Evolutionary conservation across 2,329 filamentous ascomycete species (phyloP), one percentile per base, ranked within the genome.

Genomic region (Penicillium sp.): DNA sequence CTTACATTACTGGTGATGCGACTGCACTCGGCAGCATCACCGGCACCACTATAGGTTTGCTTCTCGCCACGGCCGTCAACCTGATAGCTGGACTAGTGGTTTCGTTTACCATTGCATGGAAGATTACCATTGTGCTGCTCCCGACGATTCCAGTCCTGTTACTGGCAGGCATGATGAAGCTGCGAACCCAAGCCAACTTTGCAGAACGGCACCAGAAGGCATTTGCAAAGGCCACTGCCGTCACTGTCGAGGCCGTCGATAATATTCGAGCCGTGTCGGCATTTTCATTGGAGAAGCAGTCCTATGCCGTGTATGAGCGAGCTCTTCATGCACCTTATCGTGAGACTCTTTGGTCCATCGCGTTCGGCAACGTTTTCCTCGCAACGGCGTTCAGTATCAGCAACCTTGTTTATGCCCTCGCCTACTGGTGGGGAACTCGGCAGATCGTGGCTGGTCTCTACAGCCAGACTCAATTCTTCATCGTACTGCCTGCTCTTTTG

Each of bases 351-450:
- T 72, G 75, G 39, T 68, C 73, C 16, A 76, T 76, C 40, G 67
- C 77, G 14, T 73, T 74, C 27, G 70, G 72, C 1, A 77, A 73
- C 57, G 60, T 75, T 35, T 76, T 73, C 67, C 63, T 76, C 41
- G 75, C 76, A 1, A 58, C 74, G 35, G 69, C 73, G 0, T 75
- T 72, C 48, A 68, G 68, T 16, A 57, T 74, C 22, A 81, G 83
- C 33, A 87, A 86, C 62, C 76, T 89, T 46, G 81, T 90, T 28
- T 88, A 90, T 63, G 85, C 86, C 0, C 81, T 92, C 50, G 85
- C 87, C 0, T 91, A 90, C 70, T 92, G 87, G 86, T 91, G 87
- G 86, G 88, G 87, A 1, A 81, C 86, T 0, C 84, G 81, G 58
- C 81, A 84, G 58, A 88, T 91, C 54, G 80, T 84, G 41, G 76